Base-by-base conservation (phyloP, 768 basidiomycete species). In the Albatrellus ellisii region DNA sequence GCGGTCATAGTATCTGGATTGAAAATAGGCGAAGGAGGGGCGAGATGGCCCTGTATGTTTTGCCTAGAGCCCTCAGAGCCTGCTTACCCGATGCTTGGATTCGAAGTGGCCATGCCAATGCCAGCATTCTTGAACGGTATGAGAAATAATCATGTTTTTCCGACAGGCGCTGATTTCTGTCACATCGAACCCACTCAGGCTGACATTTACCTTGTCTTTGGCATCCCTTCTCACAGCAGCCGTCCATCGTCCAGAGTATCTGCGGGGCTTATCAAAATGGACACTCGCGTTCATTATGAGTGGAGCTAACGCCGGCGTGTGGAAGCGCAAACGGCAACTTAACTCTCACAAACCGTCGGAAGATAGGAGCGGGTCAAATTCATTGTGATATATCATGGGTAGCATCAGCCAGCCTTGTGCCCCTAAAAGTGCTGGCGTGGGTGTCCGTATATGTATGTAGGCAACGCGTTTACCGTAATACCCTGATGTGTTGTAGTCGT, bases 1-100 rank as follows among this genome's bases (percentile, higher is more conserved):
- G 84, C 46, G 84, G 85, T 4, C 63, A 68, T 43, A 85, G 82
- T 42, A 84, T 88, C 32, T 84, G 77, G 74, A 69, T 87, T 21
- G 85, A 88, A 54, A 75, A 78, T 45, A 77, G 75, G 2, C 63
- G 65, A 42, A 62, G 85, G 47, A 63, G 85, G 40, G 81, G 82
- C 4, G 85, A 88, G 60, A 82, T 88, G 63, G 77, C 82, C 0
- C 56, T 87, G 24, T 87, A 87, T 51, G 84, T 86, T 40, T 61
- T 87, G 4, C 83, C 85, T 2, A 65, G 72, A 42, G 84, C 82
- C 10, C 47, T 87, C 24, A 64, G 79, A 33, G 67, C 83, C 0
- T 73, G 66, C 40, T 54, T 87, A n/a, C 70, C 81, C 1, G 61
- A 71, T 45, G 53, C 51, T 4, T 77, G 75, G 71, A 35, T 74